Base-by-base conservation (phyloP, 202 grass and related monocot species). In the Musa balbisiana region DNA sequence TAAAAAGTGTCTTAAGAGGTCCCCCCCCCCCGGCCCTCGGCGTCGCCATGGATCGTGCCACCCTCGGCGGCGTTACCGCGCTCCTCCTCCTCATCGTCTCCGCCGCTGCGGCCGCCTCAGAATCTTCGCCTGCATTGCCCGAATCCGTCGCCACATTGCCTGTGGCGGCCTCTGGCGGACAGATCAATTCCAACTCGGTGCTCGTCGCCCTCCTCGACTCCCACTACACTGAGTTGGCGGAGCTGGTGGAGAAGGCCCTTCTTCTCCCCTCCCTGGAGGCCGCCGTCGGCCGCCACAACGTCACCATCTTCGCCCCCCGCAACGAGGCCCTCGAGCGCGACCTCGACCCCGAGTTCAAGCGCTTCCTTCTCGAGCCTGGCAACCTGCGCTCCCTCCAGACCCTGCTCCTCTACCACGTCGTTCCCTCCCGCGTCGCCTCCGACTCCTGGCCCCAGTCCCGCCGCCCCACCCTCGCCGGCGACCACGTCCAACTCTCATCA, bases 211-310 rank as follows among this genome's bases (percentile, higher is more conserved):
- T 97, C 6, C 83, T 97, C 4, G 90, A 97, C 69, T 98, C 94
- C 12, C 90, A 80, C 79, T 91, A 93, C 84, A 98, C 94, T 52
- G 90, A 86, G 70, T 77, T 98, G 1, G 83, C 86, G 2, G 90
- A 98, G 62, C 88, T 98, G 22, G 94, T 98, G 23, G 94, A 98
- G 88, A 98, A 98, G 81, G 94, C 88, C 13, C 83, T 93, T 49
- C 88, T 98, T 4, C 88, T 98, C 19, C 87, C 88, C 33, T 11
- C 81, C 3, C 90, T 94, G 0, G 88, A 98, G 81, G 91, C 90
- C 72, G 87, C 87, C 56, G 85, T 94, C 19, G 84, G 90, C 3
- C 50, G 27, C 33, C 71, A 79, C 77, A 98, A 85, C 79, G 76
- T 98, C 72, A 98, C 88, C 80, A 89, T 98, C 75, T 84, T 94